Evolutionary conservation across 192 early-diverging fungal species (phyloP), one percentile per base, ranked within the genome.

Genomic region (Spizellomyces sp.): DNA sequence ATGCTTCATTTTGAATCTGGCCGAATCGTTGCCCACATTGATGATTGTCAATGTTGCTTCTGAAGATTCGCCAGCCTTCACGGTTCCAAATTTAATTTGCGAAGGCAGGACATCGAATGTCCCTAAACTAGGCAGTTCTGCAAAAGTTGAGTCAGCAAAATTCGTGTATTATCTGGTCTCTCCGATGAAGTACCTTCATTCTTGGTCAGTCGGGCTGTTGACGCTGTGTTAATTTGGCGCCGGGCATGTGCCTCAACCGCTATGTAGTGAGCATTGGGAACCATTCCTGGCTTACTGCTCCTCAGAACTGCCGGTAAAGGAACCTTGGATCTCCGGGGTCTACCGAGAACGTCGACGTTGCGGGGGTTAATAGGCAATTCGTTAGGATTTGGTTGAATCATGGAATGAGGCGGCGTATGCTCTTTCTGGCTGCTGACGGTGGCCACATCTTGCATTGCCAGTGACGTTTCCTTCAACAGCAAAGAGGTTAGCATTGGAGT

Each of bases 11-110:
- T 56, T 63, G 63, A 79, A 77, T 44, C 79, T 46, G 2, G 73
- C 48, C 4, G 76, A 71, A 55, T 73, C 57, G 44, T 75, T 66
- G 3, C 79, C 79, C 42, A 75, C 62, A 52, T 81, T 81, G 0
- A 75, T 72, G 9, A 81, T 21, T 41, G 19, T 41, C 21, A 81
- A 44, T 3, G 59, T 65, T 6, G 52, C 17, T 8, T 67, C 58
- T 22, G 12, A 52, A 8, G 43, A 75, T 14, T n/a, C 9, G 17
- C 73, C 73, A n/a, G 63, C 43, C 36, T 10, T 6, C 19, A 81
- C 7, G 12, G 43, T 9, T 9, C 79, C 79, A 75, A 81, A 81
- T 6, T 69, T 61, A 50, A 75, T 74, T 5, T n/a, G 14, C 9
- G 58, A 19, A 22, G 79, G 79, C 21, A 71, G 45, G 22, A 71